A percentile compares a stretch with the other conserved stretches of the same genome.
Evolutionary conservation across 73 alveolate genomes (phyloP).

Genomic region (Paramecium bursaria): DNA sequence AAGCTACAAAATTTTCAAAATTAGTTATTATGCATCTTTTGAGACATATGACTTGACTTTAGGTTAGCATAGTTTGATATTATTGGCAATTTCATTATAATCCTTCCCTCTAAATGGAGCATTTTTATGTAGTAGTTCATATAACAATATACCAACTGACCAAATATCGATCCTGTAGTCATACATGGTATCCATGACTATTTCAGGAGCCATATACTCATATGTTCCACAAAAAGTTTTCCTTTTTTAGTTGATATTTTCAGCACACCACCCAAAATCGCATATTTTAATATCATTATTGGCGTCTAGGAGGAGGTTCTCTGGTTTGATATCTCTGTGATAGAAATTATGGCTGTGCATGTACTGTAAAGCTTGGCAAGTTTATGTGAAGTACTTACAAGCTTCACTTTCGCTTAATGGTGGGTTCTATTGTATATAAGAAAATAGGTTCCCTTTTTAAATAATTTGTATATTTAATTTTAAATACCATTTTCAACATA

Average conservation of each 20-base stretch:
- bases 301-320: conserved; percentile 76
- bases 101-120: conserved; percentile 84
- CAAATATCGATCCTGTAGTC: conserved; percentile 92
- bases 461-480: neutral
- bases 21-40: conserved; percentile 81
- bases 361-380: conserved; percentile 65
- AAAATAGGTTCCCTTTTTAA: conserved; percentile 40
- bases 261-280: conserved; percentile 77
- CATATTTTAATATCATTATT: conserved; percentile 70
- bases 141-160: conserved; percentile 93
- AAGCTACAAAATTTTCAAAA: conserved; percentile 76
- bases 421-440: conserved; percentile 47
- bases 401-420: conserved; percentile 54
- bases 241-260: conserved; percentile 56
- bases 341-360: conserved; percentile 55
- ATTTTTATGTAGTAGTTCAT: conserved; percentile 89
- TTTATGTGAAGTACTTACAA: conserved; percentile 54
- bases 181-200: conserved; percentile 79
- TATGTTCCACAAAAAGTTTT: conserved; percentile 68
- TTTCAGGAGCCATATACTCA: conserved; percentile 97
- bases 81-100: conserved; percentile 72
- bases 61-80: conserved; percentile 71
- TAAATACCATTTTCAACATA: conserved; percentile 56
- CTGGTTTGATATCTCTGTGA: conserved; percentile 79
- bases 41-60: conserved; percentile 78